Conservation (phyloP, 305 asterid genomes). For the Fraxinus latifolia region DNA sequence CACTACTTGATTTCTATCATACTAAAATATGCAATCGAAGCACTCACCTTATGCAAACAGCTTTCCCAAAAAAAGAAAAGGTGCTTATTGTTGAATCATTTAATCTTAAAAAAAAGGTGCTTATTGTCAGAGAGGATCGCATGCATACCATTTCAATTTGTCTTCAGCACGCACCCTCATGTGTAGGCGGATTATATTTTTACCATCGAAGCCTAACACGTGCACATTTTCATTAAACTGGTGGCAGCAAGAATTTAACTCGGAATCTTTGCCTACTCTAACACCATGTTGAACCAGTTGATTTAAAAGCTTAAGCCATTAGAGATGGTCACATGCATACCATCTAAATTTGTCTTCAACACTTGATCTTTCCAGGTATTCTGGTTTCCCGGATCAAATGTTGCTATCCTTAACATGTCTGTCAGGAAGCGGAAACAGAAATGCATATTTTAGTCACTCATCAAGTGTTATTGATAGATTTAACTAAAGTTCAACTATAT, state of each 20-base stretch:
- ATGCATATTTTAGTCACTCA: not conserved
- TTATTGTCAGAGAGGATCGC: not conserved
- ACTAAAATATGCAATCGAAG: not conserved
- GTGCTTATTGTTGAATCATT: not conserved
- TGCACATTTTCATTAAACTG: not conserved
- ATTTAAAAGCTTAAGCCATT: not conserved
- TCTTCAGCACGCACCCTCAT: not conserved
- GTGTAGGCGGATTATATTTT: not conserved
- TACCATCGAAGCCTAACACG: not conserved
- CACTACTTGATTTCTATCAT: not conserved
- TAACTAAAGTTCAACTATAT: not conserved
- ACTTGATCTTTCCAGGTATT: not conserved
- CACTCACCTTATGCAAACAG: not conserved
- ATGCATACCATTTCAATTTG: not conserved
- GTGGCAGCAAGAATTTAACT: not conserved
- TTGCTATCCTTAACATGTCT: not conserved
- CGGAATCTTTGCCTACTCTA: not conserved
- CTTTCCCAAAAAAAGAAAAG: not conserved
- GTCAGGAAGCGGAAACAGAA: not conserved
- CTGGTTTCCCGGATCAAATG: not conserved
- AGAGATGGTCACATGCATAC: not conserved
- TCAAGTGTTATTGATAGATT: not conserved
- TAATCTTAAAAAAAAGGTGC: not conserved
- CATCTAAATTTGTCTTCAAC: not conserved
- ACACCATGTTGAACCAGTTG: not conserved